These are phyloP conservation scores for Hyaloscypha variabilis DNA, from an alignment of 495 filamentous ascomycete genomes.

Conservation along the genomic window DNA sequence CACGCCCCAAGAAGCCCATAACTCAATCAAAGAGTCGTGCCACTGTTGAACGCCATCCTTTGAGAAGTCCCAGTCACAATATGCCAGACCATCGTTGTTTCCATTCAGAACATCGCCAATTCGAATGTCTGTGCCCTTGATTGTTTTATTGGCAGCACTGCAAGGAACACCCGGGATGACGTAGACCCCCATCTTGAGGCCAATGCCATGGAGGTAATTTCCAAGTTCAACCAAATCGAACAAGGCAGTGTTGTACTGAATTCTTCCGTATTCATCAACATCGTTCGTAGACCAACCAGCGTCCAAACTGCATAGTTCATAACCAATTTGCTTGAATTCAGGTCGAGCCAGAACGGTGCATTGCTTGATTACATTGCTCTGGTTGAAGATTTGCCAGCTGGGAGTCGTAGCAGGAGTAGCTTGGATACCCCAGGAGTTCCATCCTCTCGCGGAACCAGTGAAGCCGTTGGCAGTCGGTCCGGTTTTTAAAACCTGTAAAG, in stretches of 20 bases:
- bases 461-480: constrained; percentile 23
- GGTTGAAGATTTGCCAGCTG: constrained; percentile 3
- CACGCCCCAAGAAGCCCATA: constrained; percentile 32
- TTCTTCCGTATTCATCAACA: constrained; percentile 31
- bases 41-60: constrained; percentile 34
- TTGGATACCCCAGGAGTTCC: constrained; percentile 32
- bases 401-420: constrained; percentile 9
- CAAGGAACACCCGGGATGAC: constrained; percentile 34
- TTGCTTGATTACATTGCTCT: constrained; percentile 12
- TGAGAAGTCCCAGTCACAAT: constrained; percentile 34
- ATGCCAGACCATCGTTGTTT: constrained; percentile 26
- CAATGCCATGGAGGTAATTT: constrained; percentile 30
- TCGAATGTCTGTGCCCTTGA: constrained; percentile 33
- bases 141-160: constrained; percentile 28
- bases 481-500: constrained; percentile 7
- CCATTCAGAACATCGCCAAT: constrained; percentile 32
- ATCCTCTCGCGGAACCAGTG: constrained; percentile 26
- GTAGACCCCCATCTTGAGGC: constrained; percentile 35
- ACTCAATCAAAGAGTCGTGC: constrained; percentile 36
- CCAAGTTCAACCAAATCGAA: constrained; percentile 31
- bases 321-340: constrained; percentile 2
- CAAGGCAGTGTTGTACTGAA: constrained; percentile 29
- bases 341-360: constrained; percentile 16
- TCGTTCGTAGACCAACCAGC: constrained; percentile 29
- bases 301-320: constrained; percentile 31